Evolutionary conservation across 2,329 filamentous ascomycete species (phyloP), one percentile per base, ranked within the genome.

Genomic region (Cladosporium sp.): DNA sequence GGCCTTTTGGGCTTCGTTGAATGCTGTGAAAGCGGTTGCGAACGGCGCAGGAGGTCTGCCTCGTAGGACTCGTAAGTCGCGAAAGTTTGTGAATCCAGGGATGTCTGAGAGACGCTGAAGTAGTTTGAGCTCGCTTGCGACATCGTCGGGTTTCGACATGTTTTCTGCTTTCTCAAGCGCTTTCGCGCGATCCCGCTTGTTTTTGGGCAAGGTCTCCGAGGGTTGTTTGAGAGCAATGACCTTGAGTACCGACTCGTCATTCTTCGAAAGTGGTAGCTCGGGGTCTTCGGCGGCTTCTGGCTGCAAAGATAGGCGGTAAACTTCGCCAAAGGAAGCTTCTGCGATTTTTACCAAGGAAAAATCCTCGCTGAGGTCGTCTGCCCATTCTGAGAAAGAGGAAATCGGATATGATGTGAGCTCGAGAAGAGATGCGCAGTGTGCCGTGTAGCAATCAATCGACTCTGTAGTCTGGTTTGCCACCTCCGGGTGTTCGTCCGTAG

Each of bases 271-370:
- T 20, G 34, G 39, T 32, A 55, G 34, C 4, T 61, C 58, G 5
- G 63, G 57, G 40, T 63, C 44, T 53, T 64, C 64, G 19, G 62
- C 15, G 63, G 53, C 19, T 60, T 64, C 39, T 60, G 67, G 57
- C 39, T 68, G 66, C 2, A 76, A 68, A 7, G 74, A 77, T 59
- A 86, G 71, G 12, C 83, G 81, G 67, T 86, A 87, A 3, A 88
- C 84, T 65, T 87, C 84, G 55, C 83, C 83, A 65, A 85, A 88
- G 1, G 83, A 85, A 1, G 85, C 85, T 68, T 88, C 84, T 8
- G 83, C 84, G 35, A 88, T 80, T 63, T 88, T 88, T 8, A 75
- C 74, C 39, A 87, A 76, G 36, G 76, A 67, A 61, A 81, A 80
- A 58, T 75, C 70, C 5, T 69, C 66, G 13, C 73, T 70, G 10